phyloP scores from a whole-genome alignment of 2,329 filamentous ascomycete genomes.

The Stromatinia cepivora region DNA sequence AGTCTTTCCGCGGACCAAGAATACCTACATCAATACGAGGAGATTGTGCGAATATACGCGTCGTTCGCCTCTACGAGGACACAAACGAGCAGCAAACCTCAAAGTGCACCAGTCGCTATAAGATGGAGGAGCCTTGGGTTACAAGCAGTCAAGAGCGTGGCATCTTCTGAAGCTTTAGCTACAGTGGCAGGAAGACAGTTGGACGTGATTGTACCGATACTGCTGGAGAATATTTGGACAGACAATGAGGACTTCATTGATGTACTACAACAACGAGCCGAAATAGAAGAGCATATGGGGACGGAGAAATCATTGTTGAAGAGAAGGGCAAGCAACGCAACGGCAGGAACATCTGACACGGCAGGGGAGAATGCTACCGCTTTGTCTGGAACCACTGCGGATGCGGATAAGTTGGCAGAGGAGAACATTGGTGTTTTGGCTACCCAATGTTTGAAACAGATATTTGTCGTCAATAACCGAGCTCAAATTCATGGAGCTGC shows the following conservation, averaged over 20 bases:
- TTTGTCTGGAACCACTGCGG: constrained; percentile 76
- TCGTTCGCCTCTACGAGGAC: constrained; percentile 69
- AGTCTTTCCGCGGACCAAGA: constrained; percentile 82
- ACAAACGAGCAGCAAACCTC: constrained; percentile 51
- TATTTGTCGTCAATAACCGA: constrained; percentile 80
- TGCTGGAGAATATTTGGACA: constrained; percentile 83
- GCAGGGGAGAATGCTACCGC: constrained; percentile 65
- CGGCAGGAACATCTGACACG: constrained; percentile 70
- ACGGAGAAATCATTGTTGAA: constrained; percentile 59
- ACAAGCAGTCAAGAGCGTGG: constrained; percentile 77
- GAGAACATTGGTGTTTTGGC: constrained; percentile 84
- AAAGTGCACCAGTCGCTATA: constrained; percentile 72
- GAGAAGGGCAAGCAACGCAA: constrained; percentile 76
- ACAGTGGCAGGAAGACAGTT: constrained; percentile 76
- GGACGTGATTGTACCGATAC: constrained; percentile 75
- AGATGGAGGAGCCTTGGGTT: constrained; percentile 75
- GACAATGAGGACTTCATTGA: constrained; percentile 69
- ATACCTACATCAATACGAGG: constrained; percentile 79
- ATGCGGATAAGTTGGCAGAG: constrained; percentile 87
- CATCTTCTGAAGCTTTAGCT: constrained; percentile 75
- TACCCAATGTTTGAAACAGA: constrained; percentile 80
- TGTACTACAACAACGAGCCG: constrained; percentile 64
- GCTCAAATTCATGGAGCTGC: constrained; percentile 80
- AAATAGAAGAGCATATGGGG: constrained; percentile 68
- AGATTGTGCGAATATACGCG: constrained; percentile 78